A percentile compares a stretch with the other conserved stretches of the same genome.
Evolutionary conservation across 768 basidiomycete genomes (phyloP).

Genomic region (Rickenella mellea): DNA sequence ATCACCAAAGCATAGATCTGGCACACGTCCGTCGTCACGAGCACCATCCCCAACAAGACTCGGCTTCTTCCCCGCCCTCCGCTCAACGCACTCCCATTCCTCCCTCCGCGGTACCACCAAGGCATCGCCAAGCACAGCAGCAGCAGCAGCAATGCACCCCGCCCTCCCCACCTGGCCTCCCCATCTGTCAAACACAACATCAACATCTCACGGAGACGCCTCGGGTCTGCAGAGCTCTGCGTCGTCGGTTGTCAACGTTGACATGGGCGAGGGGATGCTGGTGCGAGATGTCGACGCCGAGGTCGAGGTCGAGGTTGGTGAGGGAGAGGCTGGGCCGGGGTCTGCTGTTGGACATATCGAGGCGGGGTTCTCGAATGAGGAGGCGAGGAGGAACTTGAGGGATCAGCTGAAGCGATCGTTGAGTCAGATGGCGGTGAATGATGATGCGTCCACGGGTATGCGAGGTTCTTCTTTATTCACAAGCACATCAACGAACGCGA

Average conservation of each 20-base stretch:
- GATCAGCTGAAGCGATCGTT: slow-evolving; percentile 67
- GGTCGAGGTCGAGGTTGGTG: slow-evolving; percentile 31
- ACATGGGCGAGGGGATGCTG: slow-evolving; percentile 55
- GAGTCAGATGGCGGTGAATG: slow-evolving; percentile 35
- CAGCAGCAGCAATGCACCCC: background rate
- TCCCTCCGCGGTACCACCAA: background rate
- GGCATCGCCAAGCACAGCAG: background rate
- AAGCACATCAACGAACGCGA: too few species aligned
- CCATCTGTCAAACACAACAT: background rate
- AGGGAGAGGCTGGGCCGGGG: slow-evolving; percentile 39
- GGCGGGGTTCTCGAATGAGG: slow-evolving; percentile 35
- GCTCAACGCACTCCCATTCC: background rate
- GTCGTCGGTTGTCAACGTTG: slow-evolving; percentile 62
- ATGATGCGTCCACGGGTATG: background rate
- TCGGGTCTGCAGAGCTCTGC: slow-evolving; percentile 44
- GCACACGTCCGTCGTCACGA: background rate
- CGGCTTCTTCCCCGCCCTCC: background rate
- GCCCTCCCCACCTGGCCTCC: background rate
- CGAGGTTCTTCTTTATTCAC: background rate
- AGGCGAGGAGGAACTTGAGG: slow-evolving; percentile 53
- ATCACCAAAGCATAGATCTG: too few species aligned
- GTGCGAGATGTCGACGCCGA: slow-evolving; percentile 64
- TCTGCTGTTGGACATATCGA: slow-evolving; percentile 37
- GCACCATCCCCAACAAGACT: background rate
- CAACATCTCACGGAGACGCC: background rate